These are phyloP conservation scores for Iodosphaeria phyllophila DNA, from an alignment of 2,329 filamentous ascomycete species.

Conservation along the genomic window DNA sequence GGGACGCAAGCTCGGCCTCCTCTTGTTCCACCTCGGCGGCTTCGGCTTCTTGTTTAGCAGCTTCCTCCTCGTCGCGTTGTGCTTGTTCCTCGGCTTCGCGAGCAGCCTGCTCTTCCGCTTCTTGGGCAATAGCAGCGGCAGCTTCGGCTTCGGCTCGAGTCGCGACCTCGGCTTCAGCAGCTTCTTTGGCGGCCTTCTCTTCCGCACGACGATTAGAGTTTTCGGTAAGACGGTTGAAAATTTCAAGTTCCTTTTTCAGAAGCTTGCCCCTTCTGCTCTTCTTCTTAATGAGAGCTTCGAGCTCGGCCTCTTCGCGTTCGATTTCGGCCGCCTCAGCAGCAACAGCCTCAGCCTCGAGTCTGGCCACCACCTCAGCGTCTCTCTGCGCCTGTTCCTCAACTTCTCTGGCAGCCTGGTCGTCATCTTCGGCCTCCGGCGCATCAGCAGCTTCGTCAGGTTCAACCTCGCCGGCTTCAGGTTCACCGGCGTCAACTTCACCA, in stretches of 20 bases:
- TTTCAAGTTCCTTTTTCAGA: constrained; percentile 1
- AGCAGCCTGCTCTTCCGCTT: constrained; percentile 6
- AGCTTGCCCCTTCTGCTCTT: constrained; percentile 24
- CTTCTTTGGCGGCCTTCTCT: constrained; percentile 11
- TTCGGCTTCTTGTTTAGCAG: constrained; percentile 10
- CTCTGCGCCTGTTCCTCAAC: constrained; percentile 6
- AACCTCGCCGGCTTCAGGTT: too few relatives aligned
- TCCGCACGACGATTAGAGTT: constrained; percentile 23
- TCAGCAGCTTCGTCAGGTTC: constrained; percentile 21
- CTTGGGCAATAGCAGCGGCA: too few relatives aligned
- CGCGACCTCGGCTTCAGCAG: constrained; percentile 7
- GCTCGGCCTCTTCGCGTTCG: constrained; percentile 3
- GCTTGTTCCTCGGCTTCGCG: constrained; percentile 11
- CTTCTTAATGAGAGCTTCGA: constrained; percentile 22
- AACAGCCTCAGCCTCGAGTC: not conserved
- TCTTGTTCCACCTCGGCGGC: constrained; percentile 10
- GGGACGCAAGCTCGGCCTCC: constrained; percentile 6
- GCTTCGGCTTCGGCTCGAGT: too few relatives aligned
- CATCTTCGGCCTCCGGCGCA: constrained; percentile 7
- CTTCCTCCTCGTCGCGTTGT: constrained; percentile 8
- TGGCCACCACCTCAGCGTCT: constrained; percentile 5
- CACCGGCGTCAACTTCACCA: too few relatives aligned
- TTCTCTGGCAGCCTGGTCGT: constrained; percentile 3
- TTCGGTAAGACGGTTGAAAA: constrained; percentile 18
- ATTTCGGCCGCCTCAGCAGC: constrained; percentile 2